Conservation (phyloP, 192 early-diverging fungal species). For the Coemansia sp. region DNA sequence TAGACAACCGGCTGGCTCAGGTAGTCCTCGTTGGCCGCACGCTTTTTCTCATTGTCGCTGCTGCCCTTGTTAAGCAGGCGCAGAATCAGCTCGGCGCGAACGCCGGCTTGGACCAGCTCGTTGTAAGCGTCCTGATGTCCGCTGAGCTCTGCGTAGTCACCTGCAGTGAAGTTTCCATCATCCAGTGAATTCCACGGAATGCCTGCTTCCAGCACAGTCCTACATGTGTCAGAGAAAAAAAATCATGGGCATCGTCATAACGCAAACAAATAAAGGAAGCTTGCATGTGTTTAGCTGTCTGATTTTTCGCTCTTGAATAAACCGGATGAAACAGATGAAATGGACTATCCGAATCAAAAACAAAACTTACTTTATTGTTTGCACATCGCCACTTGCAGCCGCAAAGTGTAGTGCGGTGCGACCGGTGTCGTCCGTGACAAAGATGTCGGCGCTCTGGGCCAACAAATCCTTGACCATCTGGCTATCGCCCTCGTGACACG, state of each 20-base stretch:
- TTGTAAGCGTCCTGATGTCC: conserved; percentile 75
- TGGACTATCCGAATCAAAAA: too few species aligned
- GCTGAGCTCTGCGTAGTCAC: conserved; percentile 75
- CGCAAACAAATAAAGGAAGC: not conserved
- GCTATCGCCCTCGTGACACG: conserved; percentile 47
- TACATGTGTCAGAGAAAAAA: conserved; percentile 7
- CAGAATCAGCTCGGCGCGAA: conserved; percentile 81
- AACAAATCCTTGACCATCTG: conserved; percentile 53
- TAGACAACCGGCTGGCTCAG: conserved; percentile 78
- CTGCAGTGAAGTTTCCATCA: conserved; percentile 71
- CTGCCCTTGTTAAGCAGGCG: conserved; percentile 53
- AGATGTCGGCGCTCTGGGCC: conserved; percentile 59
- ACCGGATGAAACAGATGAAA: too few species aligned
- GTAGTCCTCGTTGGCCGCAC: conserved; percentile 75
- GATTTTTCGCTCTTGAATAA: not conserved
- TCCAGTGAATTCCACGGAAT: conserved; percentile 88
- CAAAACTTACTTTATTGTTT: conserved; percentile 60
- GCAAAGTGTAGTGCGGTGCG: conserved; percentile 73
- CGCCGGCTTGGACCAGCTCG: conserved; percentile 79
- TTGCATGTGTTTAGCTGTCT: not conserved
- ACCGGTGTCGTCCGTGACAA: conserved; percentile 59
- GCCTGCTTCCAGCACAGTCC: conserved; percentile 60
- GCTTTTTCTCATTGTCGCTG: conserved; percentile 32
- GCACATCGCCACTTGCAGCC: conserved; percentile 64
- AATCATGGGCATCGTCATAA: too few species aligned